These are phyloP conservation scores for Anthracocystis panici-leucophaei DNA, from an alignment of 1,284 basidiomycete genomes.

Conservation along the genomic window DNA sequence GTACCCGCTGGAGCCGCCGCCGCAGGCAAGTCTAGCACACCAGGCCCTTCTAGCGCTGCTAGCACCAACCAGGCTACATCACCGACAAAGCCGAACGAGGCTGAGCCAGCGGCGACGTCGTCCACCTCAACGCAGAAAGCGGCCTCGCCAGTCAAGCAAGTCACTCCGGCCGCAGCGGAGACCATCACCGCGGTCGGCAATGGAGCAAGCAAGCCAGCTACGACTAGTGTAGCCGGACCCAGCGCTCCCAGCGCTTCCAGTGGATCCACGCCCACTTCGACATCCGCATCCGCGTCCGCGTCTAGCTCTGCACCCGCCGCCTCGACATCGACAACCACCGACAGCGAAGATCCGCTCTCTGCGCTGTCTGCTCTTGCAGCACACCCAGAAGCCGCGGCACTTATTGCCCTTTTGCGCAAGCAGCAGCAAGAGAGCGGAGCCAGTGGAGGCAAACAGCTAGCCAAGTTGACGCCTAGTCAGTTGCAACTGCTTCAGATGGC, in stretches of 20 bases:
- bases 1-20: conserved; percentile 1
- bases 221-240: conserved; percentile 12
- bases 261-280: conserved; percentile 4
- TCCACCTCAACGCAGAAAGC: conserved; percentile 15
- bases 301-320: conserved; percentile 6
- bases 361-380: conserved; percentile 60
- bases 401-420: conserved; percentile 63
- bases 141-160: conserved; percentile 13
- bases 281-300: neutral
- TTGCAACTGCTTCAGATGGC: conserved; percentile 66
- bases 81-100: conserved; percentile 7
- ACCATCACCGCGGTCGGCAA: conserved; percentile 1
- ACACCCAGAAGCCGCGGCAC: conserved; percentile 64
- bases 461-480: conserved; percentile 64
- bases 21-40: conserved; percentile 9
- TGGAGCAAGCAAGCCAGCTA: conserved; percentile 12
- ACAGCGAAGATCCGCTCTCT: conserved; percentile 53
- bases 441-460: conserved; percentile 46
- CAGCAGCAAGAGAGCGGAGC: conserved; percentile 58
- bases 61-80: conserved; percentile 6
- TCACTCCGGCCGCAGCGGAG: conserved; percentile 4
- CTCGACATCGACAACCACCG: conserved; percentile 2
- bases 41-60: conserved; percentile 8
- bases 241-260: conserved; percentile 7
- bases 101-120: conserved; percentile 4